Conservation (phyloP, 371 early-diverging fungal species). For the Conidiobolus incongruus region DNA sequence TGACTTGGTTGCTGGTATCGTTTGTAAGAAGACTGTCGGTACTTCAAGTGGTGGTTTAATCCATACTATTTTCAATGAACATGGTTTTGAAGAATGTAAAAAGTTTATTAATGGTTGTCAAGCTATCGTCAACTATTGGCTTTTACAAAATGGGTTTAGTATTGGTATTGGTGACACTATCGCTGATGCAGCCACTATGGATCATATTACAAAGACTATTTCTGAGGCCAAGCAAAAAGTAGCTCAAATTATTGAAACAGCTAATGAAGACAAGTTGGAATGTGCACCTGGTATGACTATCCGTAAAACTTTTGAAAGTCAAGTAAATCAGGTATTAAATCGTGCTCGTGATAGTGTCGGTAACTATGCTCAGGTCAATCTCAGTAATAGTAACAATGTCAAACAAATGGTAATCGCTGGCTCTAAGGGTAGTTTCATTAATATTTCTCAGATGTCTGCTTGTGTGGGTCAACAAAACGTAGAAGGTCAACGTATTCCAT, state of each 20-base stretch:
- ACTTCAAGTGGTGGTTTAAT: conserved; percentile 82
- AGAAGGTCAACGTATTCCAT: conserved; percentile 98
- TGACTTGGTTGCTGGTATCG: conserved; percentile 79
- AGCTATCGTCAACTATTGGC: conserved; percentile 90
- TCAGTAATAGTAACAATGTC: conserved; percentile 91
- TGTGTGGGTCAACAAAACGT: conserved; percentile 99
- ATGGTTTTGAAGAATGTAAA: conserved; percentile 76
- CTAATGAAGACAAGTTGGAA: conserved; percentile 73
- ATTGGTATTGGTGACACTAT: conserved; percentile 99
- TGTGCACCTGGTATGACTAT: conserved; percentile 95
- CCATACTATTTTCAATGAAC: conserved; percentile 93
- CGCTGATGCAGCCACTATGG: conserved; percentile 77
- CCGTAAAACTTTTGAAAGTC: conserved; percentile 89
- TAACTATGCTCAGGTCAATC: conserved; percentile 65
- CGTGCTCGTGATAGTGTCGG: conserved; percentile 94
- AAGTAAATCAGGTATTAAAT: conserved; percentile 81
- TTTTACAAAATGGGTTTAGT: conserved; percentile 86
- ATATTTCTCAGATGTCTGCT: conserved; percentile 98
- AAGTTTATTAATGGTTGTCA: conserved; percentile 92
- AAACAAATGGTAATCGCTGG: conserved; percentile 98
- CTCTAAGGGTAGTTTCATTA: conserved; percentile 96
- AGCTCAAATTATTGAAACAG: conserved; percentile 59
- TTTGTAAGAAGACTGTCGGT: conserved; percentile 97
- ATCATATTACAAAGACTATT: conserved; percentile 66
- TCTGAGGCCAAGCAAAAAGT: conserved; percentile 69